Evolutionary conservation across 805 yeast genomes (phyloP).

Genomic region (Pichia californica): DNA sequence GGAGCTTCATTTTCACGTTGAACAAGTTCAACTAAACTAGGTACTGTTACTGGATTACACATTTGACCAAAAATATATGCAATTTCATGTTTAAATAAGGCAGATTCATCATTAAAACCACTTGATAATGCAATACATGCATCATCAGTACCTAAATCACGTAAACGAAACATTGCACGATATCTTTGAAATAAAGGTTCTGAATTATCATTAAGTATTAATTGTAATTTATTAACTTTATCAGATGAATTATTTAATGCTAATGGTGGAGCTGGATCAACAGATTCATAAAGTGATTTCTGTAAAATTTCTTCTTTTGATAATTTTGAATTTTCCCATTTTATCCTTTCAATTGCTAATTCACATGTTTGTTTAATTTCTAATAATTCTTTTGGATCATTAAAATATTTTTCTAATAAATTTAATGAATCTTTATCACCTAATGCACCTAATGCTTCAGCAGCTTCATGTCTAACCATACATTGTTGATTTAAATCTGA

Average conservation of each 20-base stretch:
- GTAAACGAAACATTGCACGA: conserved; percentile 95
- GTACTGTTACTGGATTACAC: conserved; percentile 88
- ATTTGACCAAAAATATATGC: conserved; percentile 98
- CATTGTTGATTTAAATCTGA: conserved; percentile 63
- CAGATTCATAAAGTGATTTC: conserved; percentile 71
- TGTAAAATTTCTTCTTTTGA: conserved; percentile 66
- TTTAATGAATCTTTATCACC: conserved; percentile 72
- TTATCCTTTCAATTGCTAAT: conserved; percentile 89
- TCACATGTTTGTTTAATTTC: conserved; percentile 98
- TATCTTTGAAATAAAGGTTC: conserved; percentile 87
- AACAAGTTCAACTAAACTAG: conserved; percentile 76
- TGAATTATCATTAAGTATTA: conserved; percentile 65
- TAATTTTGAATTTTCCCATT: conserved; percentile 76
- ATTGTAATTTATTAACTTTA: conserved; percentile 59
- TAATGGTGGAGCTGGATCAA: conserved; percentile 98
- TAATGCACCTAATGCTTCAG: conserved; percentile 96
- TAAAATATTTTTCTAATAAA: conserved; percentile 55
- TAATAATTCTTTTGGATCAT: conserved; percentile 61
- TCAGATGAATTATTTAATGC: conserved; percentile 46
- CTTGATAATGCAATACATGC: conserved; percentile 88
- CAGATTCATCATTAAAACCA: conserved; percentile 86
- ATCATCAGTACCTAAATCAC: conserved; percentile 91
- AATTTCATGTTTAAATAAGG: conserved; percentile 94
- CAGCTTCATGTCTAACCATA: conserved; percentile 99
- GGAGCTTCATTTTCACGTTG: conserved; percentile 79